Evolutionary conservation across 2,329 filamentous ascomycete species (phyloP).

Genomic region (Fusarium circinatum): DNA sequence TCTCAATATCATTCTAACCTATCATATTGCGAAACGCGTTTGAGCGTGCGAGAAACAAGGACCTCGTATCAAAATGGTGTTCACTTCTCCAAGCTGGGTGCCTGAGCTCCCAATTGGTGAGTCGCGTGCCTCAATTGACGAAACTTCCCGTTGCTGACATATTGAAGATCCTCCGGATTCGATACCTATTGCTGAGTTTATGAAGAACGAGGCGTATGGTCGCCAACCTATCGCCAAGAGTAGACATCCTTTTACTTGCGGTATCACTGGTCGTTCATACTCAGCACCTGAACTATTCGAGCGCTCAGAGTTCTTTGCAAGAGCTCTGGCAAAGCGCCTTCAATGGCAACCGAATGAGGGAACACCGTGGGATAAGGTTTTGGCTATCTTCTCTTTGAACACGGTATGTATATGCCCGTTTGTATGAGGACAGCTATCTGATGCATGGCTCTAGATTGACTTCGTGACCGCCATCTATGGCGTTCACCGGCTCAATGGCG

Average conservation of each 20-base stretch:
- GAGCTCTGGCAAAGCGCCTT: slow-evolving; percentile 70
- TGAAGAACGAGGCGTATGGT: slow-evolving; percentile 14
- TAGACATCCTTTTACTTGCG: slow-evolving; percentile 80
- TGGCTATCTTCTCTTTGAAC: slow-evolving; percentile 80
- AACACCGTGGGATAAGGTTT: slow-evolving; percentile 83
- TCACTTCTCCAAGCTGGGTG: slow-evolving; percentile 3
- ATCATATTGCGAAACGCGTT: neutral
- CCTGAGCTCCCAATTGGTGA: slow-evolving; percentile 2
- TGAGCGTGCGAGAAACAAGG: neutral
- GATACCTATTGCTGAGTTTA: slow-evolving; percentile 16
- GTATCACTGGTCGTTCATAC: slow-evolving; percentile 74
- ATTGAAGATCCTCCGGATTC: slow-evolving; percentile 5
- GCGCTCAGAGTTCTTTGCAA: slow-evolving; percentile 72
- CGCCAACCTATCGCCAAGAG: slow-evolving; percentile 70
- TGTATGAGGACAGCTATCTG: slow-evolving; percentile 9
- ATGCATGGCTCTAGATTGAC: slow-evolving; percentile 66
- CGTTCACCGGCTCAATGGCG: slow-evolving; percentile 76
- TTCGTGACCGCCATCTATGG: slow-evolving; percentile 79
- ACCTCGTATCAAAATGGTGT: neutral
- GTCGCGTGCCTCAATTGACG: neutral
- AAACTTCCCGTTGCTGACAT: neutral
- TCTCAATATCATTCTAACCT: neutral
- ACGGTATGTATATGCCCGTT: slow-evolving; percentile 59
- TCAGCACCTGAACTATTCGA: slow-evolving; percentile 70
- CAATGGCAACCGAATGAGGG: slow-evolving; percentile 76